Conservation (phyloP, 1,139 yeast genomes). For the Geotrichum citri-aurantii region DNA sequence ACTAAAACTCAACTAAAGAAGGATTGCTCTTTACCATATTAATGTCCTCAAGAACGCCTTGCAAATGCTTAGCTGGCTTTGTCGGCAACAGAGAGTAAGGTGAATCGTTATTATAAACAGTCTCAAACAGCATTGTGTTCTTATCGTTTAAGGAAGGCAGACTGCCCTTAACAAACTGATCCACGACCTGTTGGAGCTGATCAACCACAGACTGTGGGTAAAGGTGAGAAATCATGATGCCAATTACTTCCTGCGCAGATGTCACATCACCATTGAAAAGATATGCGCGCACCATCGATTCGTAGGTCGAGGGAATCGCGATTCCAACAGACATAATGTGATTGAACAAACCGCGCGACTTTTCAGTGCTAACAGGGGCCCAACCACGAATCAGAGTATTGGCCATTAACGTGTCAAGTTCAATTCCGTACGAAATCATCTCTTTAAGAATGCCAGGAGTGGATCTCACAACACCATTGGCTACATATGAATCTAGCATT, state of each 20-base stretch:
- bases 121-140: slow-evolving; percentile 11
- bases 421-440: slow-evolving; percentile 35
- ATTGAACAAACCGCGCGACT: slow-evolving; percentile 35
- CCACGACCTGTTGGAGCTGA: slow-evolving; percentile 19
- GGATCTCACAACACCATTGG: slow-evolving; percentile 31
- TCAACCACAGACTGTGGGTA: slow-evolving; percentile 34
- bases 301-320: slow-evolving; percentile 38
- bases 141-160: slow-evolving; percentile 1
- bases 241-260: slow-evolving; percentile 29
- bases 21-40: neutral
- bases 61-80: neutral
- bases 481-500: slow-evolving; percentile 37
- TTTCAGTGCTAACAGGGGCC: slow-evolving; percentile 33
- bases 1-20: slow-evolving; percentile 6
- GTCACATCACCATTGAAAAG: slow-evolving; percentile 28
- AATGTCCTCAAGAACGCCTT: slow-evolving; percentile 3
- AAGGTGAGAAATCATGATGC: slow-evolving; percentile 27
- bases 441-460: slow-evolving; percentile 34
- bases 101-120: slow-evolving; percentile 11
- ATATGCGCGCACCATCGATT: slow-evolving; percentile 36
- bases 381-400: slow-evolving; percentile 38
- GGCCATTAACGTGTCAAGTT: slow-evolving; percentile 37
- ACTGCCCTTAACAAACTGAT: slow-evolving; percentile 8
- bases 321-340: slow-evolving; percentile 25
- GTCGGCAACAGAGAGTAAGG: neutral